These are phyloP conservation scores for Petunia axillaris DNA, from an alignment of 257 asterid species.

Conservation along the genomic window DNA sequence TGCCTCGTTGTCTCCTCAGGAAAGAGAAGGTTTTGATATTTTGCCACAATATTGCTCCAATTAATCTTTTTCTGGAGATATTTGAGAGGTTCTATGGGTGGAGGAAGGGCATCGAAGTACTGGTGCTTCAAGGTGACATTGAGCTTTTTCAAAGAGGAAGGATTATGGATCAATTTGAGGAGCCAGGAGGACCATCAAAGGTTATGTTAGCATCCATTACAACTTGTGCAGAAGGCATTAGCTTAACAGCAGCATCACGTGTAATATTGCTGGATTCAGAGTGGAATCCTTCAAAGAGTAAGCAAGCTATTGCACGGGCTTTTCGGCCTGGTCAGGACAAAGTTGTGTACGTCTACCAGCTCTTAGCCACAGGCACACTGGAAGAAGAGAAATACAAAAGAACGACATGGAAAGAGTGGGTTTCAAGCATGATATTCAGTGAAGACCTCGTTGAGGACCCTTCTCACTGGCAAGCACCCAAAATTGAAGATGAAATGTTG, in stretches of 20 bases:
- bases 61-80: slow-evolving; percentile 75
- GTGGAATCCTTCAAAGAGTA: slow-evolving; percentile 98
- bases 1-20: slow-evolving; percentile 77
- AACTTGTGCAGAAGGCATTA: slow-evolving; percentile 96
- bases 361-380: slow-evolving; percentile 80
- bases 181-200: slow-evolving; percentile 81
- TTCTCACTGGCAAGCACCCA: slow-evolving; percentile 95
- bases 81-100: slow-evolving; percentile 78
- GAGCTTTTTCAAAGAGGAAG: slow-evolving; percentile 95
- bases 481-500: slow-evolving; percentile 81
- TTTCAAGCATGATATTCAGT: slow-evolving; percentile 95
- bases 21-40: slow-evolving; percentile 81
- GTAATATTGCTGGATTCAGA: slow-evolving; percentile 90
- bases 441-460: slow-evolving; percentile 93
- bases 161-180: slow-evolving; percentile 92
- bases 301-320: slow-evolving; percentile 94
- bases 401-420: slow-evolving; percentile 99
- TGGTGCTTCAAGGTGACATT: slow-evolving; percentile 94
- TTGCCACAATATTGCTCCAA: slow-evolving; percentile 96
- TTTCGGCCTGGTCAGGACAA: slow-evolving; percentile 97
- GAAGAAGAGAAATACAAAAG: slow-evolving; percentile 90
- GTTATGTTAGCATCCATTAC: slow-evolving; percentile 95
- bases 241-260: slow-evolving; percentile 91
- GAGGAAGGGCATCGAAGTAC: slow-evolving; percentile 84
- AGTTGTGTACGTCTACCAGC: slow-evolving; percentile 90